A percentile compares a stretch with the other conserved stretches of the same genome.
These are phyloP conservation scores for Paraglomus brasilianum DNA, from an alignment of 192 early-diverging fungal species.

Conservation along the genomic window DNA sequence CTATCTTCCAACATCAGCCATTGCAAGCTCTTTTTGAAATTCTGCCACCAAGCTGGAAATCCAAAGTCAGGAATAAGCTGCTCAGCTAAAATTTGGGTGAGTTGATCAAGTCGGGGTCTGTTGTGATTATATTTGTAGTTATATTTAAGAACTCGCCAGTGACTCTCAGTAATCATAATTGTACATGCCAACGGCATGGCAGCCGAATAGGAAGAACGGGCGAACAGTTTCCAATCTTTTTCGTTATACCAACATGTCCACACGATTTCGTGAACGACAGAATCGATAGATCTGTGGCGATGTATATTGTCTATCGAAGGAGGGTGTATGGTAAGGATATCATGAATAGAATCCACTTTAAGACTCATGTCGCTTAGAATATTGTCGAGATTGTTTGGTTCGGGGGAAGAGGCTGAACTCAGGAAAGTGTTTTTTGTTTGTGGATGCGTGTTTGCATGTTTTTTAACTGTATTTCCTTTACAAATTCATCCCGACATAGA, in stretches of 20 bases:
- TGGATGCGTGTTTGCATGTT: conserved; percentile 7
- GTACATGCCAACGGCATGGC: too few species aligned
- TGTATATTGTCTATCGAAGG: too few species aligned
- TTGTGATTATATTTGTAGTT: conserved; percentile 18
- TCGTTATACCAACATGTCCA: background rate
- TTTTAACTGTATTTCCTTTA: conserved; percentile 19
- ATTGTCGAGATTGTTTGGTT: too few species aligned
- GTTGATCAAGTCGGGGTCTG: background rate
- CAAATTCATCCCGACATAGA: background rate
- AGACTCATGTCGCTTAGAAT: too few species aligned
- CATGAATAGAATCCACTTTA: too few species aligned
- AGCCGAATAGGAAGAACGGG: background rate
- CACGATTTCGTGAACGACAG: background rate
- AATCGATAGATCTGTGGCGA: too few species aligned
- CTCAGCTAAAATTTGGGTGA: background rate
- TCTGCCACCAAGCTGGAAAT: background rate
- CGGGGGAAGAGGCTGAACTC: too few species aligned
- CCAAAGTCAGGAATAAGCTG: background rate
- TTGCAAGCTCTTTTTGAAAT: background rate
- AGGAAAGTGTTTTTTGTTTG: conserved; percentile 2
- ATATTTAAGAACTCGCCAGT: conserved; percentile 5
- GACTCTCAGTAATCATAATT: background rate
- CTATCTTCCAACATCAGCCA: background rate
- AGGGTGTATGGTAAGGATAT: too few species aligned
- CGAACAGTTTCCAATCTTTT: conserved; percentile 2